Percentiles rank a stretch among this genome's conserved stretches.
phyloP scores from a whole-genome alignment of 2,329 filamentous ascomycete species.

The Magnaporthiopsis incrustans region DNA sequence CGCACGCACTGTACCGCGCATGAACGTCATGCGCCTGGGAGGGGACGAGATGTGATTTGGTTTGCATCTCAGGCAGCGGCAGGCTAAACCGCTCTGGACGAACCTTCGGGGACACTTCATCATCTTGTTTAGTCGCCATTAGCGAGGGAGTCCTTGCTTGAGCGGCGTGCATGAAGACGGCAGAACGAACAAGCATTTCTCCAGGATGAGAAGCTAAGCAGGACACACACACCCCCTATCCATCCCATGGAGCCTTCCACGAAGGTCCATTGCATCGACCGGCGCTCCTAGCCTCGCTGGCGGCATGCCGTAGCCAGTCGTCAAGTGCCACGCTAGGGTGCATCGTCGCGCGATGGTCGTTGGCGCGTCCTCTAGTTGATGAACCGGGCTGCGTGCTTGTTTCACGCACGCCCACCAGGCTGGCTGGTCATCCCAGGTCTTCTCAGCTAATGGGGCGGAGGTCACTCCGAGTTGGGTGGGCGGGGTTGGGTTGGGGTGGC shows the following conservation, averaged over 20 bases:
- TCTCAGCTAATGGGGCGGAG: neutral
- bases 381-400: neutral
- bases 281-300: neutral
- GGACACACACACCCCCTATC: neutral
- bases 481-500: no score
- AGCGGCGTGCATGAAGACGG: no score
- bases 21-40: neutral
- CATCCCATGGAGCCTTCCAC: neutral
- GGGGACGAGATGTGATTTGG: no score
- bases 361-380: neutral
- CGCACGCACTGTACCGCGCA: neutral
- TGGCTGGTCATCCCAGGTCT: no score
- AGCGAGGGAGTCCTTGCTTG: no score
- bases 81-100: no score
- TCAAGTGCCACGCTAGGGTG: neutral
- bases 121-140: no score
- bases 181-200: neutral
- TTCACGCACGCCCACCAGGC: neutral
- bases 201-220: no score
- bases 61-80: no score
- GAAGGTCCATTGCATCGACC: no score
- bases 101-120: no score
- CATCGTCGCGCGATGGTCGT: neutral
- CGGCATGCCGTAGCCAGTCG: neutral
- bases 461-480: neutral